Conservation (phyloP, 257 asterid species). For the Plantago ovata region DNA sequence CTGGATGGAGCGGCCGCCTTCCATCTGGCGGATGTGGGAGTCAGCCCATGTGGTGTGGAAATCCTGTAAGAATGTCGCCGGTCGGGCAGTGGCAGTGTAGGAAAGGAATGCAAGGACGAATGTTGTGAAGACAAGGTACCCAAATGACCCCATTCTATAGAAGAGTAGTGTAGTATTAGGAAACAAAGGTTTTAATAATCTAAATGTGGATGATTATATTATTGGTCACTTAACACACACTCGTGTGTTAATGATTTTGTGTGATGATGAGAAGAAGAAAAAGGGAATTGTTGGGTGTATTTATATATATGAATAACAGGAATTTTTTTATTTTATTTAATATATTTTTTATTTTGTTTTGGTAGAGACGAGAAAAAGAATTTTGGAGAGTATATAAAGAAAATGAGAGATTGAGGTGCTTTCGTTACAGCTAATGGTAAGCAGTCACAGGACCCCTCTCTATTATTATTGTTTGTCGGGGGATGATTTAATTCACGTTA, state of each 20-base stretch:
- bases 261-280: background rate
- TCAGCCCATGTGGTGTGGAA: constrained; percentile 60
- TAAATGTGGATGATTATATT: no score
- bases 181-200: no score
- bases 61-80: constrained; percentile 67
- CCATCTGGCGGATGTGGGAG: constrained; percentile 60
- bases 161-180: background rate
- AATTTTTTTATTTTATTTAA: no score
- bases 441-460: constrained; percentile 63
- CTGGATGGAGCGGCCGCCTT: constrained; percentile 71
- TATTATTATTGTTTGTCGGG: constrained; percentile 15
- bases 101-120: constrained; percentile 24
- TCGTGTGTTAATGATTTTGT: constrained; percentile 18
- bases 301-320: no score
- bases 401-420: no score
- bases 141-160: constrained; percentile 24
- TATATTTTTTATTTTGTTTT: no score
- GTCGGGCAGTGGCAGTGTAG: constrained; percentile 37
- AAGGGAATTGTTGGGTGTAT: constrained; percentile 15
- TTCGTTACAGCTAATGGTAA: constrained; percentile 58
- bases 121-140: constrained; percentile 13
- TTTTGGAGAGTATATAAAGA: no score
- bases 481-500: background rate
- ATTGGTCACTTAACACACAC: no score
- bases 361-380: no score